A percentile compares a stretch with the other conserved stretches of the same genome.
Evolutionary conservation across 805 yeast species (phyloP).

Genomic region (Tetrapisispora taiwanensis): DNA sequence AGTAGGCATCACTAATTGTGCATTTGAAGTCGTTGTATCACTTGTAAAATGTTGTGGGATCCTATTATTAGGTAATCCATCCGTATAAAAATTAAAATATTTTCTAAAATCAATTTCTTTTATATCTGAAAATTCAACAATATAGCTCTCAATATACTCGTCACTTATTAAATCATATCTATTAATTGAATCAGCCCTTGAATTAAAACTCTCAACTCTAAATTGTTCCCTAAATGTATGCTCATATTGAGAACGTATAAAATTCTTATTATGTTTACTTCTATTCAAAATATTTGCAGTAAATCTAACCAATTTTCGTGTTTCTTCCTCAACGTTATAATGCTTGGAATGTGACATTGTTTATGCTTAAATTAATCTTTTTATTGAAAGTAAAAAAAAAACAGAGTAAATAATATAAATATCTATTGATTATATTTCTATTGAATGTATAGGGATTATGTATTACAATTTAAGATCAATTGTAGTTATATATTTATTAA

Average conservation of each 20-base stretch:
- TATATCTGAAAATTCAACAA: not conserved
- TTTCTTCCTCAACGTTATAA: not conserved
- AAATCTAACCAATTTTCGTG: not conserved
- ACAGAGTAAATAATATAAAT: too few species aligned
- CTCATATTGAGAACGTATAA: not conserved
- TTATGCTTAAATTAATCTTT: not conserved
- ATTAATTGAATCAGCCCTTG: not conserved
- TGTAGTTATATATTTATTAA: too few species aligned
- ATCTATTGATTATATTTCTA: too few species aligned
- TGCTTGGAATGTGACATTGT: not conserved
- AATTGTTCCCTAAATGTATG: not conserved
- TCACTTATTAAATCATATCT: constrained; percentile 2
- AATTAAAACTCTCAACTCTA: not conserved
- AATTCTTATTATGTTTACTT: not conserved
- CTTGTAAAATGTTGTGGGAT: too few species aligned
- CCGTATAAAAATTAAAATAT: not conserved
- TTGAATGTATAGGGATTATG: too few species aligned
- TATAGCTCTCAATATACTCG: not conserved
- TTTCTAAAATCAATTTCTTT: not conserved
- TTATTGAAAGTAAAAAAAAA: too few species aligned
- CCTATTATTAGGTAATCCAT: too few species aligned
- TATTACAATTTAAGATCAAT: too few species aligned
- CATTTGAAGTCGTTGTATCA: too few species aligned
- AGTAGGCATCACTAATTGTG: too few species aligned
- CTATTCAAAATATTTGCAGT: not conserved